These are phyloP conservation scores for Teunomyces cretensis DNA, from an alignment of 805 yeast genomes.

Conservation along the genomic window DNA sequence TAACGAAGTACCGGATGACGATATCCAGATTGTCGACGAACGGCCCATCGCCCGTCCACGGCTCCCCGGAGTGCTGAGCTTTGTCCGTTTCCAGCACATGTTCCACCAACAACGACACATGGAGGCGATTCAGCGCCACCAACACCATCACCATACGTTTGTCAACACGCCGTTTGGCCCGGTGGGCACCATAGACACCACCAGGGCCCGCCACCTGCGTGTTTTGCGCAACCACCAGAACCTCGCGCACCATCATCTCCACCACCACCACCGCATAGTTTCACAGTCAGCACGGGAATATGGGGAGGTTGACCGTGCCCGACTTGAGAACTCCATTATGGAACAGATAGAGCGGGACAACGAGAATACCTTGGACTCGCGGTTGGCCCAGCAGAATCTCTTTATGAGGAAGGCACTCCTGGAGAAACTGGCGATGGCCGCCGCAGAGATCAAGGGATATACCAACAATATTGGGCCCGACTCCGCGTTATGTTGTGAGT, in stretches of 20 bases:
- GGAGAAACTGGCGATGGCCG: conserved; percentile 27
- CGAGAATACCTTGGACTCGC: conserved; percentile 33
- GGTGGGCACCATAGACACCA: background rate
- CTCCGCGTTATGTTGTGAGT: conserved; percentile 42
- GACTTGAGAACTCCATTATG: conserved; percentile 33
- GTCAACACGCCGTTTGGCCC: background rate
- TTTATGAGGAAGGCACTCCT: conserved; percentile 29
- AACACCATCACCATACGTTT: background rate
- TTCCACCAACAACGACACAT: background rate
- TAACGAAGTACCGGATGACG: conserved; percentile 13
- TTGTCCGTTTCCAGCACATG: background rate
- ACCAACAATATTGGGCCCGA: conserved; percentile 27
- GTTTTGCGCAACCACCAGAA: background rate
- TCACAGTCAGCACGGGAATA: too few species aligned
- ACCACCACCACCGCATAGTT: background rate
- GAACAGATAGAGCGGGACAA: conserved; percentile 41
- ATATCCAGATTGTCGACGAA: conserved; percentile 23
- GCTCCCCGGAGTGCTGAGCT: background rate
- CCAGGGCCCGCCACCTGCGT: background rate
- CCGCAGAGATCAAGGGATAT: conserved; percentile 25
- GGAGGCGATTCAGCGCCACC: background rate
- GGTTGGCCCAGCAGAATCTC: conserved; percentile 29
- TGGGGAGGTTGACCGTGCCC: background rate
- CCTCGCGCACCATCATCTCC: conserved; percentile 2
- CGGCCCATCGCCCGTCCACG: conserved; percentile 14